phyloP scores from a whole-genome alignment of 2,329 filamentous ascomycete genomes.

The Grosmannia huntii region DNA sequence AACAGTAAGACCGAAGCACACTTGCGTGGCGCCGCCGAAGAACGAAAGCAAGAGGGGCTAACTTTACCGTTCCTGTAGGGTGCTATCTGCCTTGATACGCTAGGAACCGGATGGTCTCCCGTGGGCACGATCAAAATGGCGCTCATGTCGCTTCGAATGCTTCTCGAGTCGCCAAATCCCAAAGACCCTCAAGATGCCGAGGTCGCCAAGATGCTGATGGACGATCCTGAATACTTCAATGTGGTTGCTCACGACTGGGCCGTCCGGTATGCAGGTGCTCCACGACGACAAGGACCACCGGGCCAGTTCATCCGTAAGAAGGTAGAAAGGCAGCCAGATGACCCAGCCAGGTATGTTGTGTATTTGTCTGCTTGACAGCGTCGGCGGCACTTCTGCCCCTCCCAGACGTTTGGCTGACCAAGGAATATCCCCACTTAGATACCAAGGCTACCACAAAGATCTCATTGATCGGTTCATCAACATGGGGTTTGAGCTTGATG shows the following conservation, averaged over 20 bases:
- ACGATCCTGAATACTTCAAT: slow-evolving; percentile 66
- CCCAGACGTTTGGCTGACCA: background rate
- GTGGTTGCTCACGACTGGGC: slow-evolving; percentile 85
- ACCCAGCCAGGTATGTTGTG: slow-evolving; percentile 30
- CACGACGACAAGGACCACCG: slow-evolving; percentile 26
- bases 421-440: slow-evolving; percentile 35
- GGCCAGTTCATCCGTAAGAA: slow-evolving; percentile 36
- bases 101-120: slow-evolving; percentile 83
- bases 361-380: background rate
- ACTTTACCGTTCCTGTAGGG: slow-evolving; percentile 43
- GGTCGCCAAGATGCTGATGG: slow-evolving; percentile 80
- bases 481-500: slow-evolving; percentile 85
- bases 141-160: slow-evolving; percentile 80
- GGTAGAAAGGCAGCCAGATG: slow-evolving; percentile 37
- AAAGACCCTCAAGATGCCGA: slow-evolving; percentile 96
- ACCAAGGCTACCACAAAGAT: slow-evolving; percentile 75
- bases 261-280: slow-evolving; percentile 67
- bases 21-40: background rate
- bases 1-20: slow-evolving; percentile 46
- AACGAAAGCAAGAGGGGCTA: slow-evolving; percentile 2
- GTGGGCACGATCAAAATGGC: slow-evolving; percentile 95
- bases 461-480: slow-evolving; percentile 71
- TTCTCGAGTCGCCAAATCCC: slow-evolving; percentile 86
- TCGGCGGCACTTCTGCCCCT: background rate
- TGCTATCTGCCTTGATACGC: slow-evolving; percentile 90